A percentile compares a stretch with the other conserved stretches of the same genome.
phyloP scores from a whole-genome alignment of 2,329 filamentous ascomycete genomes.

The Karstenula rhodostoma region DNA sequence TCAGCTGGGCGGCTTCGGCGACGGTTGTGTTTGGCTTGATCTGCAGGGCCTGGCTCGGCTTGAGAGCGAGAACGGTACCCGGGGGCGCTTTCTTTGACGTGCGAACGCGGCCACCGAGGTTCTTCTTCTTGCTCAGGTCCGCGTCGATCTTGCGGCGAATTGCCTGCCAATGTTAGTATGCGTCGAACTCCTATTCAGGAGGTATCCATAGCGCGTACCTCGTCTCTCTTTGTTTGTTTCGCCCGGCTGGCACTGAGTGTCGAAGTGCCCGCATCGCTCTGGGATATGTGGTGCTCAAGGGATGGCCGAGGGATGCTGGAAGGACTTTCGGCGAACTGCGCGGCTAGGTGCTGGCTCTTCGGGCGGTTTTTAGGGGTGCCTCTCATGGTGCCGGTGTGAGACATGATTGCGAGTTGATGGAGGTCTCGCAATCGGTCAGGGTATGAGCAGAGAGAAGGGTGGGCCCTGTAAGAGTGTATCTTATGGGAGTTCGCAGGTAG shows the following conservation, averaged over 20 bases:
- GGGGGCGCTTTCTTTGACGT: slow-evolving; percentile 93
- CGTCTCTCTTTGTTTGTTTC: slow-evolving; percentile 97
- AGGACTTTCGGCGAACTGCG: slow-evolving; percentile 69
- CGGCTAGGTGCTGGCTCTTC: slow-evolving; percentile 41
- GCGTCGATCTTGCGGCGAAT: slow-evolving; percentile 97
- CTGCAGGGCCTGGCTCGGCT: slow-evolving; percentile 93
- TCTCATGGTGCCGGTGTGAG: slow-evolving; percentile 70
- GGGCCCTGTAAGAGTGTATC: slow-evolving; percentile 28
- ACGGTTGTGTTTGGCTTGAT: slow-evolving; percentile 96
- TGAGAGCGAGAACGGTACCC: slow-evolving; percentile 92
- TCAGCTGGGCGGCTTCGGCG: slow-evolving; percentile 94
- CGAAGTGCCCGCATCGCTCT: slow-evolving; percentile 66
- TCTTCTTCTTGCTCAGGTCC: slow-evolving; percentile 97
- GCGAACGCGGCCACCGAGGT: slow-evolving; percentile 77
- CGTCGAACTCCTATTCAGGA: slow-evolving; percentile 18
- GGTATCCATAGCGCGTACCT: slow-evolving; percentile 68
- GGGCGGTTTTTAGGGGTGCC: slow-evolving; percentile 73
- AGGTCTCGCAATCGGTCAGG: slow-evolving; percentile 28
- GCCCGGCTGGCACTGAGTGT: slow-evolving; percentile 91
- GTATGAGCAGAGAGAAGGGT: slow-evolving; percentile 26
- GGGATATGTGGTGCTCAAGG: slow-evolving; percentile 63
- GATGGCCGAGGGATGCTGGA: slow-evolving; percentile 79
- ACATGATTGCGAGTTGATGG: slow-evolving; percentile 57
- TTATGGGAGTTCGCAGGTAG: slow-evolving; percentile 25
- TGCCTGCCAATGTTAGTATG: slow-evolving; percentile 66